Conservation (phyloP, 1,284 basidiomycete genomes). For the Naganishia albida region DNA sequence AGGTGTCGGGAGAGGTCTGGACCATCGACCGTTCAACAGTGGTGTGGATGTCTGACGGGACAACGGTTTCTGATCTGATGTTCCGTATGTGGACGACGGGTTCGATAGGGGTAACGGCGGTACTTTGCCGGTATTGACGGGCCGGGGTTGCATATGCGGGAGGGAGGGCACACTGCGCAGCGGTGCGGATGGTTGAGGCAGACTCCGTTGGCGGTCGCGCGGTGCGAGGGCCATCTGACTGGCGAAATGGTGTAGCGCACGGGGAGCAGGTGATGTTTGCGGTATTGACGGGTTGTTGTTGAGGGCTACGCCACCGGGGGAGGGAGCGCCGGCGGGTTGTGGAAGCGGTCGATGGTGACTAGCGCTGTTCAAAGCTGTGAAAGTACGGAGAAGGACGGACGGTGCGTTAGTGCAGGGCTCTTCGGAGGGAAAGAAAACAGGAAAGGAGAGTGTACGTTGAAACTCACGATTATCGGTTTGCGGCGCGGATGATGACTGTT, state of each 20-base stretch:
- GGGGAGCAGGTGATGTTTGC: neutral
- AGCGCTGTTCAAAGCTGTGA: too few relatives aligned
- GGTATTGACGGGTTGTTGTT: neutral
- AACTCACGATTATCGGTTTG: too few relatives aligned
- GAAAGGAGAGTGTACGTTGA: too few relatives aligned
- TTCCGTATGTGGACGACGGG: neutral
- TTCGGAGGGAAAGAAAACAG: too few relatives aligned
- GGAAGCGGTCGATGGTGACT: too few relatives aligned
- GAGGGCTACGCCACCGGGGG: neutral
- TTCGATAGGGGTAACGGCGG: neutral
- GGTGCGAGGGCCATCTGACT: neutral
- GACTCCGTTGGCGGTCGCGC: slow-evolving; percentile 1
- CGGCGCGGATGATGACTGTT: too few relatives aligned
- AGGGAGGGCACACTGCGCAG: neutral
- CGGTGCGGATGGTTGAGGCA: neutral
- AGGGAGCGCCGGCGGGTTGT: too few relatives aligned
- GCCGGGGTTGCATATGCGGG: neutral
- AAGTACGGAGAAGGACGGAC: too few relatives aligned
- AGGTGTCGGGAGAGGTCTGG: slow-evolving; percentile 1
- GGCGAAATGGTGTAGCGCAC: neutral
- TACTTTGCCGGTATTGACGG: neutral
- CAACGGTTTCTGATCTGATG: neutral
- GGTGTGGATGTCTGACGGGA: neutral
- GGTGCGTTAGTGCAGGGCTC: too few relatives aligned
- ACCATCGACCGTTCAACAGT: neutral